Evolutionary conservation across 352 stramenopile genomes (phyloP).

Genomic region (Pseudoperonospora humuli): DNA sequence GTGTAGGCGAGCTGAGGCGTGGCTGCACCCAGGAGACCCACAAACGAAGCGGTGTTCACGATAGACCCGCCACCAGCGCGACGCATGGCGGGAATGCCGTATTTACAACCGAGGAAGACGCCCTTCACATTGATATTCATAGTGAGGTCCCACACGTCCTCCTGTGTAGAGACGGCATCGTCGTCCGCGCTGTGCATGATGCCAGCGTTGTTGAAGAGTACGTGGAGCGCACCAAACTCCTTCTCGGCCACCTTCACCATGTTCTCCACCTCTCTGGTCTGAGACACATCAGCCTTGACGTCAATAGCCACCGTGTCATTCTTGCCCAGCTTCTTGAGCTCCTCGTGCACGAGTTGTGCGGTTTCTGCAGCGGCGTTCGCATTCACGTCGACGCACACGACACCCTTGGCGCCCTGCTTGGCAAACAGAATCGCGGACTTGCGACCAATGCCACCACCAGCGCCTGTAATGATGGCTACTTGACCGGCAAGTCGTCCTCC

Average conservation of each 20-base stretch:
- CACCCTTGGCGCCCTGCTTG: conserved; percentile 62
- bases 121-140: conserved; percentile 87
- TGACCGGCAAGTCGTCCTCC: conserved; percentile 54
- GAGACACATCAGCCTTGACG: conserved; percentile 68
- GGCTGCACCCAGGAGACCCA: conserved; percentile 67
- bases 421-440: conserved; percentile 79
- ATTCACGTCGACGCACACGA: conserved; percentile 81
- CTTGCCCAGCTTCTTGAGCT: conserved; percentile 54
- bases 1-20: conserved; percentile 87
- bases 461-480: conserved; percentile 79
- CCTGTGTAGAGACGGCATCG: conserved; percentile 63
- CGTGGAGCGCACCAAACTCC: conserved; percentile 66
- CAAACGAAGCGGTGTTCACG: conserved; percentile 86
- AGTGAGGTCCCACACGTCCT: conserved; percentile 79
- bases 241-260: conserved; percentile 76
- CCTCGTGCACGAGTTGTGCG: conserved; percentile 49
- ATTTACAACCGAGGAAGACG: conserved; percentile 86
- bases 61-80: conserved; percentile 75
- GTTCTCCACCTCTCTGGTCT: conserved; percentile 53
- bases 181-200: conserved; percentile 82
- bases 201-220: conserved; percentile 85
- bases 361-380: conserved; percentile 57
- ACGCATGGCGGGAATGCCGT: conserved; percentile 73
- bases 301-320: conserved; percentile 43
- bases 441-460: conserved; percentile 73